These are phyloP conservation scores for Acacia concinna DNA, from an alignment of 331 rosid species.

Conservation along the genomic window DNA sequence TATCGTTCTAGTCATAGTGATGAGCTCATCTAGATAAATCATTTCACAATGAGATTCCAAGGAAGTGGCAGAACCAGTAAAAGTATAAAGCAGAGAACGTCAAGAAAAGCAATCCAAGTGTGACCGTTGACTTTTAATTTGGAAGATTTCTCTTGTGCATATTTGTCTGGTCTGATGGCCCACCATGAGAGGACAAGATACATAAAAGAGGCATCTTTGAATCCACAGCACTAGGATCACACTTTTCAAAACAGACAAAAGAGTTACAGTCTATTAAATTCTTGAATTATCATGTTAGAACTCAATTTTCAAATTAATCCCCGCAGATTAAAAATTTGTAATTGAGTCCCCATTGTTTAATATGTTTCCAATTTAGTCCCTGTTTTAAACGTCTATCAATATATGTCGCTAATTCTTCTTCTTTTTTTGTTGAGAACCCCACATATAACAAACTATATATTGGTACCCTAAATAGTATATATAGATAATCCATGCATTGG, in stretches of 20 bases:
- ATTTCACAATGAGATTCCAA: neutral
- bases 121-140: neutral
- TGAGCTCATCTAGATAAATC: neutral
- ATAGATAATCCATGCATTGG: neutral
- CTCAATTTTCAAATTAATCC: neutral
- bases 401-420: neutral
- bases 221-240: conserved; percentile 5
- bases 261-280: neutral
- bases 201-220: conserved; percentile 40
- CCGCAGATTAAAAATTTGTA: neutral
- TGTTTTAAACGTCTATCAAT: neutral
- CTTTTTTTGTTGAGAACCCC: neutral
- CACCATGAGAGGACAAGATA: conserved; percentile 16
- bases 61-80: neutral
- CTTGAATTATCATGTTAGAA: neutral
- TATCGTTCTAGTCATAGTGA: neutral
- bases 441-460: neutral
- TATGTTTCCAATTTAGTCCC: neutral
- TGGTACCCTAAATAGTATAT: neutral
- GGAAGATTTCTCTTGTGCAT: neutral
- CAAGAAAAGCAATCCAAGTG: conserved; percentile 25
- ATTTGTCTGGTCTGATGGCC: conserved; percentile 17
- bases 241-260: neutral
- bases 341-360: neutral
- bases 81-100: neutral